Conservation (phyloP, 2,329 filamentous ascomycete species). For the Neonectria ditissima region DNA sequence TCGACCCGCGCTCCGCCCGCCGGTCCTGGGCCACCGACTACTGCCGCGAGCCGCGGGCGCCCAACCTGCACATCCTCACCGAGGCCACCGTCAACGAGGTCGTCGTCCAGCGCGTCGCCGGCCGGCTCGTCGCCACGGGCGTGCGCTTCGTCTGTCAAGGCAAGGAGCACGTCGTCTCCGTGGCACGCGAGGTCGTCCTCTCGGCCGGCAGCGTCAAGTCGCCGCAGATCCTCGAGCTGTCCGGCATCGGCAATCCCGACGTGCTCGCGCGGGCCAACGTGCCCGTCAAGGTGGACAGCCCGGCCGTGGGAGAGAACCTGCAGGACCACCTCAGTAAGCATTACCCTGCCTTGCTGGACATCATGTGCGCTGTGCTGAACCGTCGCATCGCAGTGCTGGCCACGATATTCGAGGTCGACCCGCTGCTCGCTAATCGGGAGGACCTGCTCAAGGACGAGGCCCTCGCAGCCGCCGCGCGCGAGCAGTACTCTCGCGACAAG, state of each 20-base stretch:
- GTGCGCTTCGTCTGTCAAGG: constrained; percentile 54
- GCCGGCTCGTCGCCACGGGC: constrained; percentile 45
- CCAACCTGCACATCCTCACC: constrained; percentile 56
- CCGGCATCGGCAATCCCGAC: constrained; percentile 64
- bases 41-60: constrained; percentile 51
- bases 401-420: constrained; percentile 59
- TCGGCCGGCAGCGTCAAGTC: constrained; percentile 68
- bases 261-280: constrained; percentile 55
- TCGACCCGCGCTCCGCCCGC: constrained; percentile 58
- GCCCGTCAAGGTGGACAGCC: constrained; percentile 53
- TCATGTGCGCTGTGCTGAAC: constrained; percentile 22
- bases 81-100: constrained; percentile 45
- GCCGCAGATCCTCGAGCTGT: constrained; percentile 70
- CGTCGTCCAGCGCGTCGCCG: constrained; percentile 37
- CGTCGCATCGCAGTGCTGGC: constrained; percentile 51
- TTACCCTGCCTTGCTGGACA: not conserved
- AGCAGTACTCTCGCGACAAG: constrained; percentile 47
- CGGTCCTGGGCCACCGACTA: constrained; percentile 63
- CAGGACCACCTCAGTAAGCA: constrained; percentile 57
- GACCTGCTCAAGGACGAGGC: constrained; percentile 50
- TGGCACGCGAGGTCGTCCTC: constrained; percentile 66
- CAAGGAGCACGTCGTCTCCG: constrained; percentile 50
- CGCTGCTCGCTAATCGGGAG: constrained; percentile 54
- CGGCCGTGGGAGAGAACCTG: constrained; percentile 61
- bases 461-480: constrained; percentile 47